phyloP scores from a whole-genome alignment of 257 asterid species.

The Datura wrightii region DNA sequence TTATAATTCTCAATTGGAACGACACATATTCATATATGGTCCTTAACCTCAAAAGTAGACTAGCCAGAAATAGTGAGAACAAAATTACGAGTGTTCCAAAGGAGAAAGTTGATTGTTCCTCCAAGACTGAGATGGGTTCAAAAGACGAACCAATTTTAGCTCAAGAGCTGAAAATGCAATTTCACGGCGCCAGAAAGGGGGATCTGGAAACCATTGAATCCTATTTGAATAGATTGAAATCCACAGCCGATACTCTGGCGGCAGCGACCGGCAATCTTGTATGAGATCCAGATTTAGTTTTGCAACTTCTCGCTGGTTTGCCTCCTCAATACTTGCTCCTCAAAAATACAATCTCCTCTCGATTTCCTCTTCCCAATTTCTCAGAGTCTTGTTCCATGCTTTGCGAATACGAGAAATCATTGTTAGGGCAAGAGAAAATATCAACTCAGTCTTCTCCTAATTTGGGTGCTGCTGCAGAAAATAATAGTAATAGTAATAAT shows the following conservation, averaged over 20 bases:
- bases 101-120: no score
- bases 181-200: not conserved
- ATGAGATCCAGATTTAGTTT: constrained; percentile 6
- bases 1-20: no score
- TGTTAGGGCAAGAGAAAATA: not conserved
- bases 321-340: not conserved
- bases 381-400: not conserved
- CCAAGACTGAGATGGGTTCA: no score
- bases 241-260: not conserved
- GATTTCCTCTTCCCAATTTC: not conserved
- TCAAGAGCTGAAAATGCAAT: constrained; percentile 3
- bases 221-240: not conserved
- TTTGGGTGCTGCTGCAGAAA: not conserved
- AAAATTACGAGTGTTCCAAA: no score
- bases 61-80: no score
- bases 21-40: no score
- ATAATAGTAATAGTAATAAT: not conserved
- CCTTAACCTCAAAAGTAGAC: no score
- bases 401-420: not conserved
- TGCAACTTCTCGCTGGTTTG: constrained; percentile 20
- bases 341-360: not conserved
- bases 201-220: not conserved
- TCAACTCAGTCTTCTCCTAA: not conserved
- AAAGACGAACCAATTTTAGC: not conserved
- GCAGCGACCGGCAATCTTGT: not conserved